phyloP scores from a whole-genome alignment of 2,329 filamentous ascomycete genomes.

The Diaporthe helianthi region DNA sequence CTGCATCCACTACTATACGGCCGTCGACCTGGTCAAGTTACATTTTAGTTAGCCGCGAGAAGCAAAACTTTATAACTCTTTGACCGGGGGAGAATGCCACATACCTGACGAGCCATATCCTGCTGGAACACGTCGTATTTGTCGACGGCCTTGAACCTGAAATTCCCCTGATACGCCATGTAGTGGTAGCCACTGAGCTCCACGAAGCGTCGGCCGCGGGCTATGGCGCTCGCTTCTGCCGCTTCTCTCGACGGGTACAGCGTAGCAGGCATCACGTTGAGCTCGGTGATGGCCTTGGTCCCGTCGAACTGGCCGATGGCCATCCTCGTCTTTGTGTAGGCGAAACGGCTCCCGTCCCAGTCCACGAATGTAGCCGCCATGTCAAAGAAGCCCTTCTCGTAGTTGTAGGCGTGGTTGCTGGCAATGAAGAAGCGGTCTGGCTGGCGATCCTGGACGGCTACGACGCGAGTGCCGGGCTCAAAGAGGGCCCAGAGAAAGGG shows the following conservation, averaged over 20 bases:
- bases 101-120: no score
- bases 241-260: background rate
- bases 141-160: background rate
- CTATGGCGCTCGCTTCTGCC: background rate
- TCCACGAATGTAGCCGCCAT: background rate
- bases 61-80: no score
- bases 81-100: no score
- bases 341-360: background rate
- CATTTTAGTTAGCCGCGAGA: no score
- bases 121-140: no score
- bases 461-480: background rate
- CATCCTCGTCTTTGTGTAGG: background rate
- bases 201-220: background rate
- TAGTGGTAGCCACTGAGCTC: slow-evolving; percentile 1
- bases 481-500: slow-evolving; percentile 5
- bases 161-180: background rate
- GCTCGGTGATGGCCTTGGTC: background rate
- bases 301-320: background rate
- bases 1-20: background rate
- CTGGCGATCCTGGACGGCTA: background rate
- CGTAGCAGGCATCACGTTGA: background rate
- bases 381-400: background rate
- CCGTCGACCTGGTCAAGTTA: background rate
- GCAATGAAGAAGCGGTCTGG: background rate
- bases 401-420: background rate